Percentiles rank a stretch among this genome's conserved stretches.
These are phyloP conservation scores for Solanum arcanum DNA, from an alignment of 257 asterid species.

Conservation along the genomic window DNA sequence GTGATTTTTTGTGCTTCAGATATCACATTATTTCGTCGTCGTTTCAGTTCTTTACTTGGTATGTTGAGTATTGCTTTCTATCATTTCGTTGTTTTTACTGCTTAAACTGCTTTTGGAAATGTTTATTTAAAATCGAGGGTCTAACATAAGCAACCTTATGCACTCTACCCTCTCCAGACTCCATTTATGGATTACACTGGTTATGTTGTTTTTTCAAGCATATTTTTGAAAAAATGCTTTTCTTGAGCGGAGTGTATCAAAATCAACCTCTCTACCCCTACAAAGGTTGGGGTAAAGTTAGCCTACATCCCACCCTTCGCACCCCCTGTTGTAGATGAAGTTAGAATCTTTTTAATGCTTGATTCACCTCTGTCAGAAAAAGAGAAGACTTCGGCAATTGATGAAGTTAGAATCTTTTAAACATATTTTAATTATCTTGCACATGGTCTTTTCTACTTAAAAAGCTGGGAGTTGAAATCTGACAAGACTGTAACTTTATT, in stretches of 20 bases:
- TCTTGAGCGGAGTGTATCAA: not conserved
- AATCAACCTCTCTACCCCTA: not conserved
- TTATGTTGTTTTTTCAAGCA: not conserved
- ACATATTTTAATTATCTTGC: not conserved
- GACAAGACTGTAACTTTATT: not conserved
- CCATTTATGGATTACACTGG: not conserved
- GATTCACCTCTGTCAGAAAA: not conserved
- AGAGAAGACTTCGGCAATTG: not conserved
- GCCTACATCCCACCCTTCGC: not conserved
- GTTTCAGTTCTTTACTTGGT: not conserved
- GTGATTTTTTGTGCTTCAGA: not conserved
- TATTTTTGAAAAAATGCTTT: not conserved
- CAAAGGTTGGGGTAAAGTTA: not conserved
- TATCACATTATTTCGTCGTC: not conserved
- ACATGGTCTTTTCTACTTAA: not conserved
- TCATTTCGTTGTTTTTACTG: not conserved
- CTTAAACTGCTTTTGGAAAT: not conserved
- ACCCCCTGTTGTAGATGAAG: not conserved
- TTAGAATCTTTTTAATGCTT: not conserved
- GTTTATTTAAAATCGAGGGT: not conserved
- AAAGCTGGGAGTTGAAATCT: not conserved
- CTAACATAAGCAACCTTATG: not conserved
- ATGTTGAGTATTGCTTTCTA: not conserved
- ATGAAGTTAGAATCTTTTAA: not conserved
- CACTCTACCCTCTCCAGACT: not conserved